These are phyloP conservation scores for Tetrapisispora nanseiensis DNA, from an alignment of 805 yeast species.

Conservation along the genomic window DNA sequence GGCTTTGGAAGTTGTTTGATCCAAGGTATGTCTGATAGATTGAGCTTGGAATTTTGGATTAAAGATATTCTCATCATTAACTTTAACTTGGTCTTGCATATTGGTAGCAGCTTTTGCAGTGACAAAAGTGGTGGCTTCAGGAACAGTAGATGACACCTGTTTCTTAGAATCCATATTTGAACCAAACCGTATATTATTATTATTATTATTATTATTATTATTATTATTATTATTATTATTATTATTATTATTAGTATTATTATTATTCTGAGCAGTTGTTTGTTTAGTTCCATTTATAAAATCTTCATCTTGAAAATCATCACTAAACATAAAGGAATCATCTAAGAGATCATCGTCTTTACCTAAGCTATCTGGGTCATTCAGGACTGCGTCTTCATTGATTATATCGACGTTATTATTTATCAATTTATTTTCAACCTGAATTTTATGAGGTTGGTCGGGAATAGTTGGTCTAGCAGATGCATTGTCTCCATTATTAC, in stretches of 20 bases:
- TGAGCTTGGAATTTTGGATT: constrained; percentile 50
- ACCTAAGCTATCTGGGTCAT: constrained; percentile 3
- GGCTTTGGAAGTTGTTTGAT: constrained; percentile 60
- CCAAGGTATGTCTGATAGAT: constrained; percentile 49
- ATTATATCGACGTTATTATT: background rate
- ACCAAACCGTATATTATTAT: too few relatives aligned
- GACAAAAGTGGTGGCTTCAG: constrained; percentile 36
- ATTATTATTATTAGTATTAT: background rate
- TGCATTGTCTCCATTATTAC: too few relatives aligned
- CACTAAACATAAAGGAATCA: constrained; percentile 47
- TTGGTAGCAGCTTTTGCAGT: constrained; percentile 56
- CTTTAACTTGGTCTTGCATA: constrained; percentile 37
- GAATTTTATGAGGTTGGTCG: background rate
- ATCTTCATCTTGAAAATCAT: constrained; percentile 34
- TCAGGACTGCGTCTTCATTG: background rate
- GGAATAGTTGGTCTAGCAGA: background rate
- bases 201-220: too few relatives aligned
- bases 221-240: too few relatives aligned
- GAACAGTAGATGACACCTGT: too few relatives aligned
- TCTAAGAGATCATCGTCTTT: constrained; percentile 34
- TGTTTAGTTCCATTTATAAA: constrained; percentile 27
- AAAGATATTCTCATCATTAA: constrained; percentile 35
- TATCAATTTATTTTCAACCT: too few relatives aligned
- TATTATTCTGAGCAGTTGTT: background rate
- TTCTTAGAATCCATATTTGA: too few relatives aligned